phyloP scores from a whole-genome alignment of 2,329 filamentous ascomycete species.

The Aspergillus caelatus region DNA sequence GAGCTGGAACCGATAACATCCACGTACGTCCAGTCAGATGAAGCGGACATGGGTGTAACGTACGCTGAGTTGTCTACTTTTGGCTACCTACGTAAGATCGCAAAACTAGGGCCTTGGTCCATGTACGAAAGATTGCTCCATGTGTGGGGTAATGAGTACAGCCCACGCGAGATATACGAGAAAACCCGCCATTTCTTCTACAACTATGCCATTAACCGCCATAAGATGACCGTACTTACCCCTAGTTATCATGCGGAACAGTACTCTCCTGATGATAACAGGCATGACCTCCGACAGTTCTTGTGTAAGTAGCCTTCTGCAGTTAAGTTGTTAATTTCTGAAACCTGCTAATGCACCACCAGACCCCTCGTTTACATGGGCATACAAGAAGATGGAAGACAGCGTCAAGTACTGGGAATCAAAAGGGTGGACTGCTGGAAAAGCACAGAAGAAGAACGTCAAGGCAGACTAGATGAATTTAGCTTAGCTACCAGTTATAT shows the following conservation, averaged over 20 bases:
- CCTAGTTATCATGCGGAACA: conserved; percentile 57
- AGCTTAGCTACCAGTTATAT: neutral
- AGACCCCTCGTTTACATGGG: conserved; percentile 47
- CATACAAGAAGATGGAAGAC: conserved; percentile 54
- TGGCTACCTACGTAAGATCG: conserved; percentile 57
- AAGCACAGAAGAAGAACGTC: conserved; percentile 39
- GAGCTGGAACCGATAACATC: conserved; percentile 69
- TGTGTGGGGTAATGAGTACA: conserved; percentile 48
- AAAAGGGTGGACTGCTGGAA: conserved; percentile 35
- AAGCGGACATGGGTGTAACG: conserved; percentile 58
- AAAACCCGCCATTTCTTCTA: conserved; percentile 51
- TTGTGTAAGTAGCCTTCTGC: conserved; percentile 42
- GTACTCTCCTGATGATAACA: conserved; percentile 61
- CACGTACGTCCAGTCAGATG: conserved; percentile 62
- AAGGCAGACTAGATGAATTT: conserved; percentile 31
- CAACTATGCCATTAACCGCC: conserved; percentile 64
- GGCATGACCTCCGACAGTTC: conserved; percentile 61
- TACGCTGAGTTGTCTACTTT: conserved; percentile 59
- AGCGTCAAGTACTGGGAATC: conserved; percentile 49
- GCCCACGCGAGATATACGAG: conserved; percentile 49
- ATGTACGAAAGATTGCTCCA: conserved; percentile 58
- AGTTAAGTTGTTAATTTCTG: neutral
- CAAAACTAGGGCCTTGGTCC: conserved; percentile 57
- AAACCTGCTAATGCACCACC: neutral
- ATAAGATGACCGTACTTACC: conserved; percentile 66